Evolutionary conservation across 495 filamentous ascomycete genomes (phyloP).

Genomic region (Wilcoxina mikolae): DNA sequence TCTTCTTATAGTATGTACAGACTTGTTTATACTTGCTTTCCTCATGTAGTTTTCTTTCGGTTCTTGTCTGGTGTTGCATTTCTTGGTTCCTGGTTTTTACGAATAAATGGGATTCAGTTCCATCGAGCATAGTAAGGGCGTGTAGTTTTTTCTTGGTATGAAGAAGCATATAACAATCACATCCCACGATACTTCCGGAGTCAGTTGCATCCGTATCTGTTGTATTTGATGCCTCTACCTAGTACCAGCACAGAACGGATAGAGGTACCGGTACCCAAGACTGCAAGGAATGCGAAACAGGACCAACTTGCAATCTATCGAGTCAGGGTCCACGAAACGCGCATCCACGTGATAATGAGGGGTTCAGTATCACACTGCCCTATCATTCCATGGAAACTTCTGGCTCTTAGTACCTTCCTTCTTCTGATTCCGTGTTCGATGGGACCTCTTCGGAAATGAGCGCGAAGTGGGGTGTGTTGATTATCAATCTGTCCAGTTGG

Average conservation of each 20-base stretch:
- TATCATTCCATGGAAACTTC: background rate
- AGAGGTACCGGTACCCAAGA: too few species aligned
- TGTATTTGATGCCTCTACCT: too few species aligned
- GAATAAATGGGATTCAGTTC: conserved; percentile 1
- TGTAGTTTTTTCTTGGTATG: too few species aligned
- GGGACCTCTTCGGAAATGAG: background rate
- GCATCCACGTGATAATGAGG: background rate
- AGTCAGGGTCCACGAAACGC: too few species aligned
- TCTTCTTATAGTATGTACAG: conserved; percentile 5
- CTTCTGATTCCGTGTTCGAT: background rate
- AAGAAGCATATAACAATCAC: too few species aligned
- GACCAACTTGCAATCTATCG: too few species aligned
- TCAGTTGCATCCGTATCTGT: too few species aligned
- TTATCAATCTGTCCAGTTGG: conserved; percentile 2
- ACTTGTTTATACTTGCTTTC: background rate
- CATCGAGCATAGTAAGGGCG: background rate
- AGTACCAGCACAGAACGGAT: too few species aligned
- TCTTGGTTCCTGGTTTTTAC: background rate
- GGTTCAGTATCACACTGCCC: background rate
- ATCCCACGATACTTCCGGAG: too few species aligned
- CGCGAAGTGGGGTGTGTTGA: background rate
- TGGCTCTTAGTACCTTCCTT: background rate
- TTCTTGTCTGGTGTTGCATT: background rate
- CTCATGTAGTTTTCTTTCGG: background rate
- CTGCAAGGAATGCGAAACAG: too few species aligned